These are phyloP conservation scores for Calonectria pseudoreteaudii DNA, from an alignment of 2,329 filamentous ascomycete species.

Conservation along the genomic window DNA sequence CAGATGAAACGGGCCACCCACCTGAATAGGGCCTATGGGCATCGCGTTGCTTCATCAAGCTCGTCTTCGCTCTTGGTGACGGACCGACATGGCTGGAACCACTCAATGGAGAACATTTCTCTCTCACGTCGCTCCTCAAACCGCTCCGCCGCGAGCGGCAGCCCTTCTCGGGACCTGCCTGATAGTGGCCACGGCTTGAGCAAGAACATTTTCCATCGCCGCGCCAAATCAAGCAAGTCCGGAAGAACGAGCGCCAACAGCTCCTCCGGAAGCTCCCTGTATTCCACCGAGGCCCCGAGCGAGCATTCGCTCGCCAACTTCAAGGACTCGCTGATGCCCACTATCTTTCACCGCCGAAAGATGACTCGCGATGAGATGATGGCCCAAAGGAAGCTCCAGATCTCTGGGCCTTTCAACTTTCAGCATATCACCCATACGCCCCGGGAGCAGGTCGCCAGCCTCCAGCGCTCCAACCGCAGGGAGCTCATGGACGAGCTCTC, in stretches of 20 bases:
- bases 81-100: conserved; percentile 64
- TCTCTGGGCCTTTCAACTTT: conserved; percentile 75
- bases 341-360: conserved; percentile 65
- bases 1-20: conserved; percentile 68
- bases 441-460: conserved; percentile 59
- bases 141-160: conserved; percentile 65
- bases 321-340: conserved; percentile 61
- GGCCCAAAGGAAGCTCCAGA: conserved; percentile 59
- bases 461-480: conserved; percentile 54
- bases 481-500: conserved; percentile 59
- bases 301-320: conserved; percentile 48
- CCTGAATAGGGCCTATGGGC: conserved; percentile 45
- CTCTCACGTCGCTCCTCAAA: conserved; percentile 69
- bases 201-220: conserved; percentile 69
- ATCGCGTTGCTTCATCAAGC: conserved; percentile 62
- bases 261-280: conserved; percentile 61
- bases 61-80: conserved; percentile 62
- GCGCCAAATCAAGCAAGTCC: conserved; percentile 57
- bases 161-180: conserved; percentile 64
- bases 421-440: conserved; percentile 72
- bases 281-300: conserved; percentile 56
- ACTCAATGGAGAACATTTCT: conserved; percentile 58
- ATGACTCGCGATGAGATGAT: conserved; percentile 48
- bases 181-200: conserved; percentile 72
- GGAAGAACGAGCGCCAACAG: conserved; percentile 58